Base-by-base conservation (phyloP, 116 monocot genomes). In the Phalaenopsis hybrid region DNA sequence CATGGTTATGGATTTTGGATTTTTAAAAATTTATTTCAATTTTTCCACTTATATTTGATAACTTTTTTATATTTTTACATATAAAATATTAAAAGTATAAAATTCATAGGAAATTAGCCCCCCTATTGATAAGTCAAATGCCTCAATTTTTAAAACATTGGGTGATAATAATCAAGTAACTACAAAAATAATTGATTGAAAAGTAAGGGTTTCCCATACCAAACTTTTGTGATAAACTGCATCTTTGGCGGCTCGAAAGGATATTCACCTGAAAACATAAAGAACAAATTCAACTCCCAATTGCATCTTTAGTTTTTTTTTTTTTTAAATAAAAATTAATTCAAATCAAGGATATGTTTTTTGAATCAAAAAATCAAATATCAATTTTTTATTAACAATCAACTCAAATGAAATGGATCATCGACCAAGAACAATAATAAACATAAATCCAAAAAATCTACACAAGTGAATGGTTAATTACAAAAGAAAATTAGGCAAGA, bases 221-320 rank as follows among this genome's bases (percentile, higher is more conserved):
- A 99, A 69, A 99, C 95, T 95, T 91, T 99, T 55, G 99, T 99
- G 20, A 92, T 49, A 75, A 99, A 99, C 85, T 93, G 95, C 95
- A 99, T 99, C 81, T 99, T 99, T 23, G 99, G 99, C 81, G 95
- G 99, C 82, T 99, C 93, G 82, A 99, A 99, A 73, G 99, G 99
- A 84, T 99, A 99, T 8, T 87, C 95, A 93, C 90, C 99, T 95
- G 93, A 83, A 81, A 82, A 86, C 23, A 84, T 73, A 58, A 81
- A 81, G 41, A 34, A 84, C 34, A 18, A 13, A 75, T 48, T 46
- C 9, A 45, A 46, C 75, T 48, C 20, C 37, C 37, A 33, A 41
- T 72, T 72, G 37, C 72, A 75, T n/a, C 23, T 21, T 75, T 75
- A 43, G 6, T 5, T 44, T 75, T 44, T 20, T 46, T 20, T 37